Base-by-base conservation (phyloP, 352 stramenopile genomes). In the Elongisporangium anandrum region DNA sequence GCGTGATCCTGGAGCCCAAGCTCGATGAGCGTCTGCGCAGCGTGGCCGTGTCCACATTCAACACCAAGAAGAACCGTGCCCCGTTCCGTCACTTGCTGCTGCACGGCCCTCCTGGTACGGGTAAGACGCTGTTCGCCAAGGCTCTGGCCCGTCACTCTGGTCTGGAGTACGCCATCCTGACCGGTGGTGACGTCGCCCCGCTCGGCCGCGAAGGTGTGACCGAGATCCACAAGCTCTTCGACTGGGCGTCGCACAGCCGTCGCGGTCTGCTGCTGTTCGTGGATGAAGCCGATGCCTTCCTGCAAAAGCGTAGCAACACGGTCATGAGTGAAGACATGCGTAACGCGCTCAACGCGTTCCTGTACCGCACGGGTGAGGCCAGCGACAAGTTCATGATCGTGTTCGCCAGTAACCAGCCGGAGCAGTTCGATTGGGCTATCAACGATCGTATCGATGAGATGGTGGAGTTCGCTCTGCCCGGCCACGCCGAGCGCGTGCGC, bases 371-470 rank as follows among this genome's bases (percentile, higher is more conserved):
- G 22, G 97, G 96, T 38, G 92, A 96, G 50, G 94, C 97, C 54
- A 99, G 93, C 65, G 93, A 99, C 75, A 97, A 99, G 72, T 99
- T 99, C 73, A 99, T 99, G 97, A 97, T 99, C 67, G 97, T 99
- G 52, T 99, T 99, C 69, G 97, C 97, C 12, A 98, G 93, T 70
- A 99, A 99, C 82, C 94, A 99, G 77, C 97, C 97, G 26, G 90
- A 98, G 65, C 94, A 99, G 73, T 99, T 99, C 65, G 97, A 99
- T 71, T 97, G 90, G 79, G 97, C 97, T 50, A 97, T 99, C 68
- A 97, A 98, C 79, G 97, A 99, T 90, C 96, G 97, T 87, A 98
- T 99, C 54, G 97, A 99, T 83, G 97, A 99, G 81, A 99, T 99
- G 87, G 94, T 99, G 26, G 85, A 98, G 75, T 99, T 99, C 66